Percentiles rank a stretch among this genome's conserved stretches.
phyloP scores from a whole-genome alignment of 257 asterid genomes.

The Coffea eugenioides region DNA sequence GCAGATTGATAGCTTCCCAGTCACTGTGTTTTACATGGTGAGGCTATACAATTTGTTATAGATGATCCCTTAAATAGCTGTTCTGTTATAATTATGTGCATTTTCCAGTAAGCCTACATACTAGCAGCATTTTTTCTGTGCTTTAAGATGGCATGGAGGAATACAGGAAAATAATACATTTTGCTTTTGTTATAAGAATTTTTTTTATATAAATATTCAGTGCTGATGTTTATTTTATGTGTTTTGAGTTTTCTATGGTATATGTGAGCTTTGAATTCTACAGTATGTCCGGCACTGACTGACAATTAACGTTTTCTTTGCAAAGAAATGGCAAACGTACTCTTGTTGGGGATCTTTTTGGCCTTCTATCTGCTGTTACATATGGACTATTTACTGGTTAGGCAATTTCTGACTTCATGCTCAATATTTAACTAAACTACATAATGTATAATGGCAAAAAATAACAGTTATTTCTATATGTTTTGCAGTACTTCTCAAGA shows the following conservation, averaged over 20 bases:
- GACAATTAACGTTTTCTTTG: conserved; percentile 60
- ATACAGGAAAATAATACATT: background rate
- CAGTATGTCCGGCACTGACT: conserved; percentile 33
- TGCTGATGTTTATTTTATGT: conserved; percentile 21
- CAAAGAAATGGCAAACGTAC: conserved; percentile 74
- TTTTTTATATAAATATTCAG: background rate
- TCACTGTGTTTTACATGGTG: background rate
- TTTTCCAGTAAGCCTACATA: background rate
- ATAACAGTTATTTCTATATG: conserved; percentile 10
- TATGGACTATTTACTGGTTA: conserved; percentile 93
- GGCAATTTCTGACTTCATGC: conserved; percentile 15
- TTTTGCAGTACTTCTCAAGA: conserved; percentile 83
- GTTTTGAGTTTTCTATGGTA: conserved; percentile 35
- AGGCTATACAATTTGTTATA: background rate
- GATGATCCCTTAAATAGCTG: background rate
- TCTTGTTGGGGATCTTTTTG: conserved; percentile 89
- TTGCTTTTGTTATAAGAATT: background rate
- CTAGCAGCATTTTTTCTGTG: too few species aligned
- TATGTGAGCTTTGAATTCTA: conserved; percentile 29
- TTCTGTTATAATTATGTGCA: background rate
- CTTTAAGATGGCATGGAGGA: background rate
- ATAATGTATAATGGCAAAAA: conserved; percentile 1
- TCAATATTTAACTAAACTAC: background rate
- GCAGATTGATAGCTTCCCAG: background rate
- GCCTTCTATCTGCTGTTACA: conserved; percentile 84